phyloP scores from a whole-genome alignment of 371 early-diverging fungal species.

The Nematocida sp. region DNA sequence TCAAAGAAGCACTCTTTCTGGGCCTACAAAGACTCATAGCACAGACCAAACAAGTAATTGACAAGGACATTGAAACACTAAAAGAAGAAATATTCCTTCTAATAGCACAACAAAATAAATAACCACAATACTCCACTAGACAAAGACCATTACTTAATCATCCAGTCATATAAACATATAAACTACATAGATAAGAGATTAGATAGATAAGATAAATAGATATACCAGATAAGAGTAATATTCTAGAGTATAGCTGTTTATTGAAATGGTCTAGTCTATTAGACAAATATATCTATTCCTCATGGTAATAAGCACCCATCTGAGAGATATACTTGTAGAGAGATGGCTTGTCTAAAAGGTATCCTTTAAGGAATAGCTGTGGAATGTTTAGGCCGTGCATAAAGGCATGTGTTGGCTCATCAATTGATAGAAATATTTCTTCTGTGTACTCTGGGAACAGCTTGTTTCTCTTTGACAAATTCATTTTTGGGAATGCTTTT shows the following conservation, averaged over 20 bases:
- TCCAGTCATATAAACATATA: too few species aligned
- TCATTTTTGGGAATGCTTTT: constrained; percentile 16
- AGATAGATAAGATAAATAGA: not conserved
- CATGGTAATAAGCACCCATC: not conserved
- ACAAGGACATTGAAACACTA: constrained; percentile 18
- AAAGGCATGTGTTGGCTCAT: not conserved
- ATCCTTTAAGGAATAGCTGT: not conserved
- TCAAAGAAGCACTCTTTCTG: constrained; percentile 1
- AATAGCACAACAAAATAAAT: not conserved
- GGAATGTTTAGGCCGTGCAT: not conserved
- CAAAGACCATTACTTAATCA: too few species aligned
- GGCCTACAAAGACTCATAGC: constrained; percentile 13
- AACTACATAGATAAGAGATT: not conserved
- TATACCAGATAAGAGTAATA: not conserved
- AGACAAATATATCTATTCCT: not conserved
- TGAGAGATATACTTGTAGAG: not conserved
- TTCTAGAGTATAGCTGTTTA: not conserved
- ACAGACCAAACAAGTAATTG: constrained; percentile 11
- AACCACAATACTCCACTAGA: too few species aligned
- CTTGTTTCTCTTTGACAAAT: not conserved
- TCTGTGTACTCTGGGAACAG: constrained; percentile 35
- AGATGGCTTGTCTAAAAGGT: not conserved
- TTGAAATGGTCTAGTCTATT: not conserved
- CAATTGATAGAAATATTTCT: constrained; percentile 22
- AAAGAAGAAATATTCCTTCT: not conserved